These are phyloP conservation scores for Ophiostoma sp. DNA, from an alignment of 2,329 filamentous ascomycete genomes.

Conservation along the genomic window DNA sequence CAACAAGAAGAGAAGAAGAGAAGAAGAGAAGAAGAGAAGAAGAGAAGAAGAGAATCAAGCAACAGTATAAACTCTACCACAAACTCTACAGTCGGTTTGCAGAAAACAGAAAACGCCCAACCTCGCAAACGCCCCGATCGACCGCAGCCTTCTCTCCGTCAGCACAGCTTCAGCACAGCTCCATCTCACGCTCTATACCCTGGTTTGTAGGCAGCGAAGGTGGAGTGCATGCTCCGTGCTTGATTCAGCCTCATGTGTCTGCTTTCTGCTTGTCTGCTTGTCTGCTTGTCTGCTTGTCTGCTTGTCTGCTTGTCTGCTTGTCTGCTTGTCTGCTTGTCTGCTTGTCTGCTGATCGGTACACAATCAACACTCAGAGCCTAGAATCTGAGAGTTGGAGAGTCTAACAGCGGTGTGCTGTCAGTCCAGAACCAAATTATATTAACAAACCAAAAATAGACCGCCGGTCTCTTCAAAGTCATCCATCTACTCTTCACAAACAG, in stretches of 20 bases:
- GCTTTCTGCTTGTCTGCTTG: too few species aligned
- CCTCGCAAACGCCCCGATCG: neutral
- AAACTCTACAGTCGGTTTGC: neutral
- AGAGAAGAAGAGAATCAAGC: neutral
- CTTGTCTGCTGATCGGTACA: too few species aligned
- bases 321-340: too few species aligned
- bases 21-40: neutral
- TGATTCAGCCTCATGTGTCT: neutral
- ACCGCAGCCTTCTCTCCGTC: neutral
- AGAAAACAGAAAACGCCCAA: neutral
- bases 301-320: too few species aligned
- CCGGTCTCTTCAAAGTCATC: too few species aligned
- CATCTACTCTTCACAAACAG: neutral
- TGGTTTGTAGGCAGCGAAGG: neutral
- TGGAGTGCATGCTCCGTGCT: neutral
- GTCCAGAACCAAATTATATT: too few species aligned
- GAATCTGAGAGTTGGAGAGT: too few species aligned
- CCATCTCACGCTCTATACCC: neutral
- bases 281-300: too few species aligned
- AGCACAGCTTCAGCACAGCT: neutral
- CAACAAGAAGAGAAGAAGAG: neutral
- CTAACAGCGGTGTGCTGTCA: too few species aligned
- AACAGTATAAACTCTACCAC: neutral
- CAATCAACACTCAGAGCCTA: too few species aligned
- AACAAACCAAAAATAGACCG: too few species aligned